Base-by-base conservation (phyloP, 2,329 filamentous ascomycete species). In the Ophiostoma himal-ulmi region DNA sequence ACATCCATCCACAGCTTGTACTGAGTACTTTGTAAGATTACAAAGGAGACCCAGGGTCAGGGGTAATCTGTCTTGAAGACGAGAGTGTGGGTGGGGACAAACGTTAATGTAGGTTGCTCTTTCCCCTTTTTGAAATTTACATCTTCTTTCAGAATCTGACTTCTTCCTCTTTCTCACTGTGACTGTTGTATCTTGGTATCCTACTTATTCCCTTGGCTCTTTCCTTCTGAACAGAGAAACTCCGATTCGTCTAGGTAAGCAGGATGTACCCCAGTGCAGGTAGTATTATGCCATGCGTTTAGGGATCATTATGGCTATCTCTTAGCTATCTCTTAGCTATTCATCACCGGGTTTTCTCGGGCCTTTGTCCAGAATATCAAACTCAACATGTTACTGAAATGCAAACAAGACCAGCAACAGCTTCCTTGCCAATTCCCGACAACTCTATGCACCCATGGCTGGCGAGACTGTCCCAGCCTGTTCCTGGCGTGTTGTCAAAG, bases 401-500 rank as follows among this genome's bases (percentile, higher is more conserved):
- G 17, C n/a, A n/a, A 20, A 6, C 44, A 48, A 48, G 14, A n/a
- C 14, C 41, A 44, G 37, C 44, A 26, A 57, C 48, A 8, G n/a
- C 52, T 30, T n/a, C 52, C 52, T 57, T 57, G 5, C 52, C 22
- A 57, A 57, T 57, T 17, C 22, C 26, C n/a, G 30, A 10, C 52
- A 57, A 57, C 52, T 57, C 52, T 26, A n/a, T 20, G n/a, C n/a
- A 22, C 22, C 52, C 52, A 57, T n/a, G n/a, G 10, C 52, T 57
- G 48, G n/a, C 52, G 52, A 54, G 48, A 57, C 52, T 13, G 26
- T 57, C 22, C 52, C 52, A 57, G 52, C 52, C 52, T 2, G 52
- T 57, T 30, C 52, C 52, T 57, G 52, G 52, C 52, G 52, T 57
- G 52, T 57, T 57, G 52, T 57, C 52, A 57, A 57, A 26, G 8